Conservation (phyloP, 805 yeast species). For the Lachancea lanzarotensis region DNA sequence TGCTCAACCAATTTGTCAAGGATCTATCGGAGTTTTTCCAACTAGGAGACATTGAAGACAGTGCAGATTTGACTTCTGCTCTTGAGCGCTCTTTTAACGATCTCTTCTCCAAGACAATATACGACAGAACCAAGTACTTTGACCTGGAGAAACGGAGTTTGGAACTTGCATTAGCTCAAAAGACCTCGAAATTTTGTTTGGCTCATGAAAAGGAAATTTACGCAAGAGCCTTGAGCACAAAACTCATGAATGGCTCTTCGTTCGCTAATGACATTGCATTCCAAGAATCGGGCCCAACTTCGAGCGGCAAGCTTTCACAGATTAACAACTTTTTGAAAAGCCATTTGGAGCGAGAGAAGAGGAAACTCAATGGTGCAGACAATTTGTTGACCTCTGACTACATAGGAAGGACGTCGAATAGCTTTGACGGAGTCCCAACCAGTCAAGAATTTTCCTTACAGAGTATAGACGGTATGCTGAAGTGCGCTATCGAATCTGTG, state of each 20-base stretch:
- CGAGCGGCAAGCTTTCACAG: constrained; percentile 41
- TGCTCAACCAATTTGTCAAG: constrained; percentile 53
- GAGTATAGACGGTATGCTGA: constrained; percentile 56
- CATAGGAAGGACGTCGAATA: neutral
- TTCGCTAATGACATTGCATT: constrained; percentile 17
- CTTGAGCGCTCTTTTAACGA: constrained; percentile 72
- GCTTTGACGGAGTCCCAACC: neutral
- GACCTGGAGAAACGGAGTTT: constrained; percentile 63
- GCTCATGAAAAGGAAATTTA: constrained; percentile 30
- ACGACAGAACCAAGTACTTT: constrained; percentile 58
- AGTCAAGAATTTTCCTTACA: constrained; percentile 33
- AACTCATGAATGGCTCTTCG: constrained; percentile 23
- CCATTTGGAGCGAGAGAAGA: constrained; percentile 39
- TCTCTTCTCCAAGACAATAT: constrained; percentile 61
- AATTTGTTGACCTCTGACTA: neutral
- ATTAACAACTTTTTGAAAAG: constrained; percentile 53
- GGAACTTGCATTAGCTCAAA: constrained; percentile 35
- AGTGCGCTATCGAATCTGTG: constrained; percentile 68
- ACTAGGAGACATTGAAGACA: constrained; percentile 39
- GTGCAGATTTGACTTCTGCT: constrained; percentile 39
- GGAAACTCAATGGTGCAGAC: constrained; percentile 26
- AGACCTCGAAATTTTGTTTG: constrained; percentile 30
- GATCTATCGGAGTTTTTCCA: constrained; percentile 57
- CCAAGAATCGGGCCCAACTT: constrained; percentile 18
- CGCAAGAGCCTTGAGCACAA: constrained; percentile 23